phyloP scores from a whole-genome alignment of 176 grass and related monocot species.

The Coix lacrymajobi region DNA sequence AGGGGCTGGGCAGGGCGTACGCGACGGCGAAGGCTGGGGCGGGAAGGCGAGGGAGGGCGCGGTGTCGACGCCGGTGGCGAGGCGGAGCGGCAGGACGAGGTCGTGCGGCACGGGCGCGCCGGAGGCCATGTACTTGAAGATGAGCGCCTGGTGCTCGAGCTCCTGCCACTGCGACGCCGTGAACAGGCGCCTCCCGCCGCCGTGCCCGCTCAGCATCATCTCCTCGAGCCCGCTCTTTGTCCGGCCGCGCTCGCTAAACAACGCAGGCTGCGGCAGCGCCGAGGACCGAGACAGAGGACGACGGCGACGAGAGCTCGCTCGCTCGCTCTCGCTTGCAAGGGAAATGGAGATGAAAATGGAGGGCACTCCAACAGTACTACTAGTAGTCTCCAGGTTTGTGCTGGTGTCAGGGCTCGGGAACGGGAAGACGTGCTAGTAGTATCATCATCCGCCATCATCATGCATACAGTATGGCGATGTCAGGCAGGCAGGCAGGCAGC shows the following conservation, averaged over 20 bases:
- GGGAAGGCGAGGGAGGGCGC: constrained; percentile 62
- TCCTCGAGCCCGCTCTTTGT: background rate
- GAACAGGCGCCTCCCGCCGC: constrained; percentile 47
- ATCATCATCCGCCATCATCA: constrained; percentile 16
- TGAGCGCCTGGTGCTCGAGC: constrained; percentile 92
- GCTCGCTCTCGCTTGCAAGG: background rate
- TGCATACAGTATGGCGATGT: constrained; percentile 1
- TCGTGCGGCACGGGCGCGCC: constrained; percentile 73
- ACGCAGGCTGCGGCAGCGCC: too few relatives aligned
- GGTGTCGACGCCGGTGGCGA: constrained; percentile 48
- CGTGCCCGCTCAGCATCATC: constrained; percentile 62
- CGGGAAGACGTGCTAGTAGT: background rate
- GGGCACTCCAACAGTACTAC: background rate
- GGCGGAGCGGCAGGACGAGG: constrained; percentile 65
- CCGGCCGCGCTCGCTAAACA: too few relatives aligned
- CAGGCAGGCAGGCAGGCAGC: background rate
- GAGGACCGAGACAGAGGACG: background rate
- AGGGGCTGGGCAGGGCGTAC: constrained; percentile 35
- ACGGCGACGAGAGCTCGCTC: background rate
- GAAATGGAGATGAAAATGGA: background rate
- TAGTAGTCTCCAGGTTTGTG: background rate
- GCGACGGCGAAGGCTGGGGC: constrained; percentile 30
- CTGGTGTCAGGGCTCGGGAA: background rate
- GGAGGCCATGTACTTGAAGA: constrained; percentile 91
- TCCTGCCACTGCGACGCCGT: constrained; percentile 92